phyloP scores from a whole-genome alignment of 441 rosid genomes.

The Gossypium armourianum region DNA sequence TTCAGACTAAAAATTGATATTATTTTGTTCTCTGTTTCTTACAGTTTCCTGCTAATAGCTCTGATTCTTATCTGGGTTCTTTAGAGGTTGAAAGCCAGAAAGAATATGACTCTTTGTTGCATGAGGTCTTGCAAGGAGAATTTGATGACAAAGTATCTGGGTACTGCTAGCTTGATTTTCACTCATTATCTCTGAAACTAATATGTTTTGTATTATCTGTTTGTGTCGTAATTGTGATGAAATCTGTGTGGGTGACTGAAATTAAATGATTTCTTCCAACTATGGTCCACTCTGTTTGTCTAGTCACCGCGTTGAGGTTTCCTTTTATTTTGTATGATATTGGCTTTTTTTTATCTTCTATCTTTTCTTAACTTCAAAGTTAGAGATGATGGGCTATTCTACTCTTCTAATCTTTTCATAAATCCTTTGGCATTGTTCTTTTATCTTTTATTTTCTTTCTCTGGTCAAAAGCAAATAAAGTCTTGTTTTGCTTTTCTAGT shows the following conservation, averaged over 20 bases:
- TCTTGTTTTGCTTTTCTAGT: not conserved
- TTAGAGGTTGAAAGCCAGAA: constrained; percentile 55
- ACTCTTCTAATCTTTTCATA: not conserved
- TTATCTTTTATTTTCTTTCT: not conserved
- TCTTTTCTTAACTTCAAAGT: not conserved
- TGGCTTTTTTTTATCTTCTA: not conserved
- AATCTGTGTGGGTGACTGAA: not conserved
- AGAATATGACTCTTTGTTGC: constrained; percentile 42
- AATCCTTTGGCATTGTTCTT: not conserved
- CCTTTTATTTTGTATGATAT: not conserved
- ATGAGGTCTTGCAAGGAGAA: constrained; percentile 55
- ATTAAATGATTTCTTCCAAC: not conserved
- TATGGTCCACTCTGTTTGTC: not conserved
- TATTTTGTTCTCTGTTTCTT: constrained; percentile 23
- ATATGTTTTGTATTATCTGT: not conserved
- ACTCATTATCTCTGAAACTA: constrained; percentile 13
- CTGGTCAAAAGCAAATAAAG: not conserved
- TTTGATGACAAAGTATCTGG: constrained; percentile 47
- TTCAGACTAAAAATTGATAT: not conserved
- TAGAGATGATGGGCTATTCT: not conserved
- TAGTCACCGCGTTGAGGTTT: not conserved
- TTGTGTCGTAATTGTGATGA: constrained; percentile 1
- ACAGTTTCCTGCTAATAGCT: constrained; percentile 75
- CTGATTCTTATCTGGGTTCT: constrained; percentile 47
- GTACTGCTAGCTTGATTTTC: constrained; percentile 31